Evolutionary conservation across 306 rosid species (phyloP).

Genomic region (Gleditsia sinensis): DNA sequence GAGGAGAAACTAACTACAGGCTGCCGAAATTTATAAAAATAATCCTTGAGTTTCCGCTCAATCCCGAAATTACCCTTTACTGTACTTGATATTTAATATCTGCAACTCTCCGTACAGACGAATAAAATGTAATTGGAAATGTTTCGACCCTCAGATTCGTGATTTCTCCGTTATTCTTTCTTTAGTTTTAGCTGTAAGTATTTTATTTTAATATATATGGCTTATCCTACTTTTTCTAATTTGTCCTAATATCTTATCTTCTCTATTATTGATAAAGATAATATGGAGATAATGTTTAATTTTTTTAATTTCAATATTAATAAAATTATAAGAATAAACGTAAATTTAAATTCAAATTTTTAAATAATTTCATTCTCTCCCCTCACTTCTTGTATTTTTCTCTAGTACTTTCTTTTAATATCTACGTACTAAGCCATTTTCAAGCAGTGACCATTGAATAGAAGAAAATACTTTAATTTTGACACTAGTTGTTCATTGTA

Average conservation of each 20-base stretch:
- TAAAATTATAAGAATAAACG: not conserved
- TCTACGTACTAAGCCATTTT: no score
- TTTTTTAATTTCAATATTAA: not conserved
- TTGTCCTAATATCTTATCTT: not conserved
- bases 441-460: no score
- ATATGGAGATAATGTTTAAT: not conserved
- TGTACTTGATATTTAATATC: not conserved
- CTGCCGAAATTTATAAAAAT: conserved; percentile 7
- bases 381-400: not conserved
- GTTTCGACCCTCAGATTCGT: not conserved
- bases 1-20: not conserved
- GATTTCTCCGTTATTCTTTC: not conserved
- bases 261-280: not conserved
- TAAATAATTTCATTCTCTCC: not conserved
- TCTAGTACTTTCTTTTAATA: no score
- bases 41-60: conserved; percentile 15
- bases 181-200: not conserved
- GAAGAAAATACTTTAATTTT: not conserved
- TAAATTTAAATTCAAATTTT: not conserved
- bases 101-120: not conserved
- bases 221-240: not conserved
- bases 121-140: not conserved
- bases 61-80: conserved; percentile 34
- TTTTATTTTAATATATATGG: not conserved
- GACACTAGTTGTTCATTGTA: not conserved